These are phyloP conservation scores for Pseudotsuga menziesii DNA, from an alignment of 75 land plant species.

Conservation along the genomic window DNA sequence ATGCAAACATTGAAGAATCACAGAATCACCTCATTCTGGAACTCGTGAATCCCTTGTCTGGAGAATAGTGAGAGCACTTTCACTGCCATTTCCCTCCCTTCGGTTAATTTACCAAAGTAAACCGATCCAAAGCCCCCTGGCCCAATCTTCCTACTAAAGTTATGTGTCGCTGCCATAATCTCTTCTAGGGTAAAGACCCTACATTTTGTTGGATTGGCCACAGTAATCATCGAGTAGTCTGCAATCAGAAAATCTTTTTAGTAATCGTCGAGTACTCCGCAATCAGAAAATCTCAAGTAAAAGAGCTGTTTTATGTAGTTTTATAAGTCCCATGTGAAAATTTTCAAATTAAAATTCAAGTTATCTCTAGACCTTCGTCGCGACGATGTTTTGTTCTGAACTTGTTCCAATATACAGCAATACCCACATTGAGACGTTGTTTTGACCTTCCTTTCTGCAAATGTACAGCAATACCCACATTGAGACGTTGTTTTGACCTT, in stretches of 20 bases:
- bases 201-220: background rate
- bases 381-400: no score
- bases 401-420: no score
- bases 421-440: background rate
- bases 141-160: constrained; percentile 1
- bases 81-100: background rate
- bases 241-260: no score
- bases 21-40: background rate
- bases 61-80: constrained; percentile 1
- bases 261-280: background rate
- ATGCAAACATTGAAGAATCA: background rate
- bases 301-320: no score
- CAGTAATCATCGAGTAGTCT: no score
- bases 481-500: background rate
- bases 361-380: no score
- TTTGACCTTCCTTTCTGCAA: background rate
- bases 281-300: no score
- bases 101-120: background rate
- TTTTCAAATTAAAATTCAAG: no score
- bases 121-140: constrained; percentile 1
- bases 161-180: background rate
- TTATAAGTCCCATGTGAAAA: no score
- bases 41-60: background rate
- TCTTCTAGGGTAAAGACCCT: background rate
- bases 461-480: background rate